Percentiles rank a stretch among this genome's conserved stretches.
Evolutionary conservation across 495 filamentous ascomycete species (phyloP).

Genomic region (Podospora comata): DNA sequence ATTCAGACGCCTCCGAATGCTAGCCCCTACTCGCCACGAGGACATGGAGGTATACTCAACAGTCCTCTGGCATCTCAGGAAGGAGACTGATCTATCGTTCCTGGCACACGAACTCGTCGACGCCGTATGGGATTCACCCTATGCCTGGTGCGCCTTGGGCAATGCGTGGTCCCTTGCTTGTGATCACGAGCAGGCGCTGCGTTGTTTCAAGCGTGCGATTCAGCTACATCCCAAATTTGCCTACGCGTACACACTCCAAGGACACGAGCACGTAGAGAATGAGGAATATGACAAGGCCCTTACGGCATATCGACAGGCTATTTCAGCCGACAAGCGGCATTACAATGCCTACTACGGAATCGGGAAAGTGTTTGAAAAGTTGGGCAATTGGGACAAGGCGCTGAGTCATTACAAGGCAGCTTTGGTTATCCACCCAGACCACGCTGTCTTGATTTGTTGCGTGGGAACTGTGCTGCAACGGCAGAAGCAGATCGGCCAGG

Average conservation of each 20-base stretch:
- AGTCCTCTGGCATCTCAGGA: constrained; percentile 92
- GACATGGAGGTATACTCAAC: constrained; percentile 99
- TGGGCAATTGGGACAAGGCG: constrained; percentile 87
- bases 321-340: constrained; percentile 80
- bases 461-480: constrained; percentile 88
- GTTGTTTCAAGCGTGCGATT: constrained; percentile 92
- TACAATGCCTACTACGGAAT: constrained; percentile 98
- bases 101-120: constrained; percentile 88
- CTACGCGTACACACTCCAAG: constrained; percentile 92
- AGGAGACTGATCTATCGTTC: constrained; percentile 85
- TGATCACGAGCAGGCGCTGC: constrained; percentile 90
- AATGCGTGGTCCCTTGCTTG: constrained; percentile 94
- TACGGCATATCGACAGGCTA: constrained; percentile 74
- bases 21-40: constrained; percentile 74
- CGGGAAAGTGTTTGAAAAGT: constrained; percentile 87
- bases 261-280: constrained; percentile 93
- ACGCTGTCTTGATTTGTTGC: constrained; percentile 84
- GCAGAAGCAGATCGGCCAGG: constrained; percentile 71
- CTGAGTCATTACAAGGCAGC: constrained; percentile 88
- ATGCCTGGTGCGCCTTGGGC: constrained; percentile 93
- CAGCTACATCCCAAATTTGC: constrained; percentile 87
- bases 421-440: constrained; percentile 81
- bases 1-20: constrained; percentile 69
- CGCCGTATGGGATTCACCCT: constrained; percentile 77
- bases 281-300: constrained; percentile 96